Evolutionary conservation across 1,284 basidiomycete genomes (phyloP).

Genomic region (Fomitopsis pinicola): DNA sequence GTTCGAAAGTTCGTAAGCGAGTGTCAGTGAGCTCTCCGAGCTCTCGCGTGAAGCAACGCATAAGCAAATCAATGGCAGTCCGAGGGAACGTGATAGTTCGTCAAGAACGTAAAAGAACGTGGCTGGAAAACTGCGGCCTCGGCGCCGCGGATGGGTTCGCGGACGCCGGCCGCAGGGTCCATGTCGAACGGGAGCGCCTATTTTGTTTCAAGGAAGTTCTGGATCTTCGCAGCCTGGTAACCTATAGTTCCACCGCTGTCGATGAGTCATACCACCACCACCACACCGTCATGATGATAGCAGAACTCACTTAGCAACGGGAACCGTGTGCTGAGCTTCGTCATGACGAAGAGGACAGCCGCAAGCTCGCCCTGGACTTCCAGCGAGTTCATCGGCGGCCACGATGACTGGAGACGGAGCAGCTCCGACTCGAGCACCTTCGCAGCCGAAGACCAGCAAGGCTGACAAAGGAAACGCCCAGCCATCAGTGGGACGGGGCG

Average conservation of each 20-base stretch:
- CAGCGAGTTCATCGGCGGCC: conserved; percentile 52
- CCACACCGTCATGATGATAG: not conserved
- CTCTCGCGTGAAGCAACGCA: conserved; percentile 7
- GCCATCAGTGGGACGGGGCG: conserved; percentile 8
- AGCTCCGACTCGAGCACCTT: conserved; percentile 64
- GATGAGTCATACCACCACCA: not conserved
- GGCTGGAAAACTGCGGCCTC: not conserved
- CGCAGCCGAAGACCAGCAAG: conserved; percentile 66
- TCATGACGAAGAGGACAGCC: conserved; percentile 60
- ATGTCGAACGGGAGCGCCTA: conserved; percentile 9
- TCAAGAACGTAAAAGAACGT: conserved; percentile 18
- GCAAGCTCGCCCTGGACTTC: conserved; percentile 59
- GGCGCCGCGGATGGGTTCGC: not conserved
- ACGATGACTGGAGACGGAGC: conserved; percentile 50
- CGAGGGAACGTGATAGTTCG: conserved; percentile 13
- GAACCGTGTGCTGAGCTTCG: conserved; percentile 51
- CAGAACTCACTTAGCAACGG: conserved; percentile 49
- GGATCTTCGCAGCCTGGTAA: conserved; percentile 37
- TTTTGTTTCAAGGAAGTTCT: conserved; percentile 29
- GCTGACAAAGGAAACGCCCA: conserved; percentile 32
- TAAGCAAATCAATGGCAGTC: conserved; percentile 2
- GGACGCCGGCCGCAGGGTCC: not conserved
- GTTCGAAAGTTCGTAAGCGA: conserved; percentile 1
- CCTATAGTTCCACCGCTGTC: conserved; percentile 15
- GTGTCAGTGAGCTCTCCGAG: conserved; percentile 2